Base-by-base conservation (phyloP, 2,329 filamentous ascomycete species). In the Diaporthe sp. region DNA sequence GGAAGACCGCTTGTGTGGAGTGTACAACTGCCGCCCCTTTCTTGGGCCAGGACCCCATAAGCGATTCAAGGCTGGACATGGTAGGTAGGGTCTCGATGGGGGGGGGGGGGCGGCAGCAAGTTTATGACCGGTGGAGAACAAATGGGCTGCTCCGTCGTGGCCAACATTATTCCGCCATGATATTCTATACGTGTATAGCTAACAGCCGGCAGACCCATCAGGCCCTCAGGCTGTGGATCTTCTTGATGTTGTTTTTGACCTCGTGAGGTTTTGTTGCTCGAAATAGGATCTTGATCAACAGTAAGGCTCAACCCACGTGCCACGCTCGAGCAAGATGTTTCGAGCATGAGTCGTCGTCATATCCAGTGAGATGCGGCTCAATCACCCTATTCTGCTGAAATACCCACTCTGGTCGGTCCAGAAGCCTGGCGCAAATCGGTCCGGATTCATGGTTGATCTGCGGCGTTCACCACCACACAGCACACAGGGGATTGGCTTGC, bases 11-110 rank as follows among this genome's bases (percentile, higher is more conserved):
- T 22, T 68, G 22, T 28, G 47, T 68, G 65, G 47, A 53, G 22
- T 15, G n/a, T 7, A 4, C 65, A 68, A 68, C 65, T 68, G 65
- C 65, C 65, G 47, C 65, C 65, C 65, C 65, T 68, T 53, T 68
- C 65, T 39, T 25, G 44, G 47, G 31, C 31, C 22, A 25, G 1
- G 31, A 17, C 34, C 15, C 47, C 65, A 68, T 39, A 20, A 39
- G 31, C 65, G 47, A 53, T 53, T 42, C 65, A 28, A 42, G 47
- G 47, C 37, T n/a, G 47, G 15, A 25, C 2, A 39, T 0, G 4
- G 34, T 10, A 37, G 44, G 65, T 20, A 25, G 22, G 34, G 31
- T 39, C 47, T 51, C 47, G 31, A 53, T 68, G 63, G 3, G 63
- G 63, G 47, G n/a, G 53, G 63, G 3, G 63, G 63, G 47, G n/a